A percentile compares a stretch with the other conserved stretches of the same genome.
Evolutionary conservation across 306 rosid genomes (phyloP).

Genomic region (Hylodesmum podocarpum): DNA sequence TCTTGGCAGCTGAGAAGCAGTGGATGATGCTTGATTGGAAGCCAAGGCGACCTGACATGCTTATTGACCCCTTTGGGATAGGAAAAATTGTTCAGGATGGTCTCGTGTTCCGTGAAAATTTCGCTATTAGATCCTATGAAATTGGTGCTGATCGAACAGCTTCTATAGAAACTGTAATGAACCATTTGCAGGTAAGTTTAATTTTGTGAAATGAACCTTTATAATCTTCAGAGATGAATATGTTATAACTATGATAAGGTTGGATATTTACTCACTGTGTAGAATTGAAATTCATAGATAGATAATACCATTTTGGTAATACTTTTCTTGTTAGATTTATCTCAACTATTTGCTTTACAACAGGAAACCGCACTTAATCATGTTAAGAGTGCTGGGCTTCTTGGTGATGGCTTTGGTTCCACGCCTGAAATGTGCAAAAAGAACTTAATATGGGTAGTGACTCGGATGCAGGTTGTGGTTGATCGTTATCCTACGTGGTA

Average conservation of each 20-base stretch:
- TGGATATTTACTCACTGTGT: not conserved
- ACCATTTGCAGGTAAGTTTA: constrained; percentile 86
- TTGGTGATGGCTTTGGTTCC: constrained; percentile 97
- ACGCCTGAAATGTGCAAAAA: constrained; percentile 95
- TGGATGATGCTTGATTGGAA: constrained; percentile 99
- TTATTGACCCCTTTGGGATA: constrained; percentile 84
- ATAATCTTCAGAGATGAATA: not conserved
- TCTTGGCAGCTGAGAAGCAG: constrained; percentile 99
- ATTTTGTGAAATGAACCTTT: not conserved
- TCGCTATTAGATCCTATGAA: constrained; percentile 97
- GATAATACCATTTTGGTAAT: constrained; percentile 6
- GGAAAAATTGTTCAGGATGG: constrained; percentile 98
- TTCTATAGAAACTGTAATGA: constrained; percentile 93
- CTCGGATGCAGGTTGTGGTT: constrained; percentile 92
- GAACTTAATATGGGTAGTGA: constrained; percentile 97
- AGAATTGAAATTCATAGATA: not conserved
- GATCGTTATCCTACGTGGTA: constrained; percentile 99
- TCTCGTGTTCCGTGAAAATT: constrained; percentile 83
- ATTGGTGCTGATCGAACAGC: constrained; percentile 99
- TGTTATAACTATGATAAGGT: not conserved
- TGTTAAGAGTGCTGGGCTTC: constrained; percentile 87
- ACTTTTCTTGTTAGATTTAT: constrained; percentile 4
- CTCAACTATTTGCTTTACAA: constrained; percentile 26
- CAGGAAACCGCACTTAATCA: constrained; percentile 99
- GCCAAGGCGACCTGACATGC: constrained; percentile 93